Evolutionary conservation across 1,284 basidiomycete genomes (phyloP).

Genomic region (Trichosporon sp.): DNA sequence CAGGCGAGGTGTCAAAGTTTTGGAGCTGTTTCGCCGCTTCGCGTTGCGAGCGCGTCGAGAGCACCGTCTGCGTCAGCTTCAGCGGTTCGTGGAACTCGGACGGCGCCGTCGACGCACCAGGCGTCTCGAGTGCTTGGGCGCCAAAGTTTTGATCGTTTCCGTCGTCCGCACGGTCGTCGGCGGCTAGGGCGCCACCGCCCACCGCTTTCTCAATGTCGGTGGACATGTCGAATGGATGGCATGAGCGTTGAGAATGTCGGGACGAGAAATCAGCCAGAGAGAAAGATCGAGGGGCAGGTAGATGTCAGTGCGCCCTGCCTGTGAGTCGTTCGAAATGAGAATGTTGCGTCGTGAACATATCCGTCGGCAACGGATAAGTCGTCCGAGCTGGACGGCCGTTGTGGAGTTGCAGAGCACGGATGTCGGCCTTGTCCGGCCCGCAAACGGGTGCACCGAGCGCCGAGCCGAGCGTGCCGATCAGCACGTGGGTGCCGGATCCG

Average conservation of each 20-base stretch:
- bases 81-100: slow-evolving; percentile 20
- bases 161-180: background rate
- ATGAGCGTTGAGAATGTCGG: background rate
- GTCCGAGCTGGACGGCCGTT: slow-evolving; percentile 2
- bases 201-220: slow-evolving; percentile 15
- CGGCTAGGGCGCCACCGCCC: background rate
- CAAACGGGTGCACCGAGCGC: background rate
- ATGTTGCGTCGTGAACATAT: background rate
- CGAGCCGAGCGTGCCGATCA: background rate
- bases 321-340: background rate
- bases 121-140: background rate
- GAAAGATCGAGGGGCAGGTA: background rate
- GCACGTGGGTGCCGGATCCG: background rate
- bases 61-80: slow-evolving; percentile 27
- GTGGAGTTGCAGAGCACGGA: background rate
- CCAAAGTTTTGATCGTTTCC: background rate
- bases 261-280: no score
- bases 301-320: background rate
- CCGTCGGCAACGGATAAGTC: slow-evolving; percentile 12
- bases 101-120: background rate
- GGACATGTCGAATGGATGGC: background rate
- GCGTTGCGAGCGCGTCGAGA: slow-evolving; percentile 36
- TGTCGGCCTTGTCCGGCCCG: slow-evolving; percentile 9
- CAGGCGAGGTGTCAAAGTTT: slow-evolving; percentile 39
- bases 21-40: slow-evolving; percentile 38